A percentile compares a stretch with the other conserved stretches of the same genome.
Evolutionary conservation across 1,284 basidiomycete genomes (phyloP).

Genomic region (Tausonia pullulans): DNA sequence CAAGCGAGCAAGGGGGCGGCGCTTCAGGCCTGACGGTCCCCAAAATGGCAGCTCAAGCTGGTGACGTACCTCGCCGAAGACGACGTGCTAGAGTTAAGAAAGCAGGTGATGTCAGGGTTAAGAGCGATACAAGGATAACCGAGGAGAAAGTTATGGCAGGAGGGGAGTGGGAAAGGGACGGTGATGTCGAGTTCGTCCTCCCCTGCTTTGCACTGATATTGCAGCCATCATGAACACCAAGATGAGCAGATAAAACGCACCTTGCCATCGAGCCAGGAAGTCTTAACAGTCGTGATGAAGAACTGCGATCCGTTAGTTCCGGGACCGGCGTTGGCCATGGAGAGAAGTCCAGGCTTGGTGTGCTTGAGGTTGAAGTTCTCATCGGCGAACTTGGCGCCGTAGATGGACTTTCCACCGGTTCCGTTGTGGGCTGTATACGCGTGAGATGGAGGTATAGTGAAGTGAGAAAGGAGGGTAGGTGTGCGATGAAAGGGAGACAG

Average conservation of each 20-base stretch:
- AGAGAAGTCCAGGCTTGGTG: conserved; percentile 68
- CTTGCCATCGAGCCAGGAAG: conserved; percentile 12
- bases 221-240: neutral
- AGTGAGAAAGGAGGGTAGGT: conserved; percentile 24
- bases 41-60: too few species aligned
- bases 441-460: neutral
- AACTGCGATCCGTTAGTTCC: conserved; percentile 15
- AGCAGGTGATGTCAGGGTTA: neutral
- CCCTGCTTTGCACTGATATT: too few species aligned
- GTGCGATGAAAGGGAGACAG: neutral
- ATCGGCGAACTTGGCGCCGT: conserved; percentile 86
- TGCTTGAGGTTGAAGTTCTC: conserved; percentile 56
- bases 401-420: conserved; percentile 82
- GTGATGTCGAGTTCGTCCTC: neutral
- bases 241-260: neutral
- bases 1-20: too few species aligned
- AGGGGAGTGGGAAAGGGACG: neutral
- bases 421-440: conserved; percentile 39
- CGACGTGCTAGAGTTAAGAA: neutral
- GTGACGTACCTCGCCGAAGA: conserved; percentile 5
- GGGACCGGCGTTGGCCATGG: conserved; percentile 59
- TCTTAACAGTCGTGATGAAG: conserved; percentile 15
- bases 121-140: neutral
- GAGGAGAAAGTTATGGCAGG: neutral
- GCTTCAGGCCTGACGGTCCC: too few species aligned